Evolutionary conservation across 2,329 filamentous ascomycete genomes (phyloP).

Genomic region (Taxawa tesnikishii): DNA sequence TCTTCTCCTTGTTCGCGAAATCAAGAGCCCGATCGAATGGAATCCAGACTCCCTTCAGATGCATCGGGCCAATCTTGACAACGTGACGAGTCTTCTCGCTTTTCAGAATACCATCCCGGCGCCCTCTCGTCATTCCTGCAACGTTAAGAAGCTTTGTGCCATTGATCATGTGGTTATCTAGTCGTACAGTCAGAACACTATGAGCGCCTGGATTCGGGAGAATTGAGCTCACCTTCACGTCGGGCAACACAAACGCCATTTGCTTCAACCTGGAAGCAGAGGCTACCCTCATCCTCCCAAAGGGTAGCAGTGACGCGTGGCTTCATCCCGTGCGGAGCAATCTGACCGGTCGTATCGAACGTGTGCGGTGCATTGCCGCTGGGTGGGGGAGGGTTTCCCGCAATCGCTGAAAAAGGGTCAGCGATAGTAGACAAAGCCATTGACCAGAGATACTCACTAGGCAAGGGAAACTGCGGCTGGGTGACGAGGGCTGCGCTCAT

Average conservation of each 20-base stretch:
- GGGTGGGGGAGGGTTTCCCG: slow-evolving; percentile 9
- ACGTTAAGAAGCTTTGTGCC: slow-evolving; percentile 95
- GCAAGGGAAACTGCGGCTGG: slow-evolving; percentile 55
- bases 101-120: slow-evolving; percentile 91
- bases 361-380: slow-evolving; percentile 29
- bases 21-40: slow-evolving; percentile 95
- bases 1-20: slow-evolving; percentile 99
- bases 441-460: slow-evolving; percentile 17
- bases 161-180: slow-evolving; percentile 99
- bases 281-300: slow-evolving; percentile 95
- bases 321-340: slow-evolving; percentile 89
- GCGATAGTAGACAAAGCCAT: slow-evolving; percentile 7
- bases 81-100: slow-evolving; percentile 95
- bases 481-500: slow-evolving; percentile 56
- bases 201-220: slow-evolving; percentile 35
- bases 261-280: slow-evolving; percentile 96
- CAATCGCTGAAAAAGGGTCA: slow-evolving; percentile 2
- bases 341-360: slow-evolving; percentile 77
- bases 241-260: slow-evolving; percentile 91
- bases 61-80: slow-evolving; percentile 98
- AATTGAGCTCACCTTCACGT: slow-evolving; percentile 48
- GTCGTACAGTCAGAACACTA: slow-evolving; percentile 2
- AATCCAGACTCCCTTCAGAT: slow-evolving; percentile 97
- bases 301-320: slow-evolving; percentile 89
- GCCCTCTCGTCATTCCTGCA: slow-evolving; percentile 92